phyloP scores from a whole-genome alignment of 75 land plant genomes.

The Selaginella tamariscina region DNA sequence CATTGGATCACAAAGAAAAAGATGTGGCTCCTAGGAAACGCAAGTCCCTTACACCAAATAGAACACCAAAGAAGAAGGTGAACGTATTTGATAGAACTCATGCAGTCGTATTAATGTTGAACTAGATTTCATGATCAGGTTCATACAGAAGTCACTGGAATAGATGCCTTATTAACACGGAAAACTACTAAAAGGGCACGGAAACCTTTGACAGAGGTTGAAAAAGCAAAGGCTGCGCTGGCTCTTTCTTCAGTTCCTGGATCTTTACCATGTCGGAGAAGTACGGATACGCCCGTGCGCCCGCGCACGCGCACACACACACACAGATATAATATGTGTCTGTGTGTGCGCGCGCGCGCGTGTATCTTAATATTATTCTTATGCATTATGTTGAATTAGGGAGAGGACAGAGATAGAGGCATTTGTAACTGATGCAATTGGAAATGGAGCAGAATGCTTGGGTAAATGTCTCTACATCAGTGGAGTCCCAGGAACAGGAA shows the following conservation, averaged over 20 bases:
- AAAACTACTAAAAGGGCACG: conserved; percentile 52
- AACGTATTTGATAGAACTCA: too few relatives aligned
- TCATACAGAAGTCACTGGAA: conserved; percentile 26
- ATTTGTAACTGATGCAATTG: conserved; percentile 77
- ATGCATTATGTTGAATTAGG: conserved; percentile 27
- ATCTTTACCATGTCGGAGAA: conserved; percentile 73
- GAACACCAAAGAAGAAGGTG: background rate
- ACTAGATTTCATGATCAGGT: background rate
- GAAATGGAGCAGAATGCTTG: conserved; percentile 56
- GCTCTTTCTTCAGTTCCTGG: conserved; percentile 65
- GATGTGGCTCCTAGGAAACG: background rate
- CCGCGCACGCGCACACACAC: background rate
- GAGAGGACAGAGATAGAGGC: conserved; percentile 80
- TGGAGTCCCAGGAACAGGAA: conserved; percentile 98
- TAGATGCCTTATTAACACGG: conserved; percentile 57
- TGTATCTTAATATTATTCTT: too few relatives aligned
- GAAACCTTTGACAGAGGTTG: conserved; percentile 53
- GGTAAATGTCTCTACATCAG: conserved; percentile 95
- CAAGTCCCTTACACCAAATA: background rate
- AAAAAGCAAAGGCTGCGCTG: conserved; percentile 69
- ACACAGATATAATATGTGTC: background rate
- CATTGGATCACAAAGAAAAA: too few relatives aligned
- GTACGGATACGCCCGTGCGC: conserved; percentile 30
- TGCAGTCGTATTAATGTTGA: background rate
- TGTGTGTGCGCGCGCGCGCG: background rate